Evolutionary conservation across 306 rosid genomes (phyloP).

Genomic region (Carpinus fangiana): DNA sequence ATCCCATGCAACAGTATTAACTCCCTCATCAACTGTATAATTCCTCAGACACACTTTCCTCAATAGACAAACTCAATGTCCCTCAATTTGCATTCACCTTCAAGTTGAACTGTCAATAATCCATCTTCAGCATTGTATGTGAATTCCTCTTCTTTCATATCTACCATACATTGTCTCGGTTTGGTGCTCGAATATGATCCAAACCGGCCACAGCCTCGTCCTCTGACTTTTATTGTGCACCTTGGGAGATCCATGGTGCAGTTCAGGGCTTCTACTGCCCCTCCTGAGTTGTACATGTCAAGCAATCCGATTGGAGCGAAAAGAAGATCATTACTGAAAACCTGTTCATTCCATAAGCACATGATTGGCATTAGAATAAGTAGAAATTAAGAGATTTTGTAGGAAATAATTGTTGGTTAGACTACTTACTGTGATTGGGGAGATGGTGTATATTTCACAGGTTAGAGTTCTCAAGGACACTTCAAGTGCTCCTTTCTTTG

Average conservation of each 20-base stretch:
- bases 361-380: conserved; percentile 8
- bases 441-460: conserved; percentile 62
- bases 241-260: conserved; percentile 31
- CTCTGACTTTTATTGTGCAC: conserved; percentile 39
- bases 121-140: conserved; percentile 48
- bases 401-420: not conserved
- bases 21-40: not conserved
- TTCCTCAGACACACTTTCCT: not conserved
- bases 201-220: conserved; percentile 56
- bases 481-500: conserved; percentile 42
- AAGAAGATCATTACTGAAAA: conserved; percentile 32
- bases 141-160: conserved; percentile 52
- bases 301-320: conserved; percentile 69
- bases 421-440: conserved; percentile 54
- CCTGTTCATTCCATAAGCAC: conserved; percentile 35
- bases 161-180: conserved; percentile 55
- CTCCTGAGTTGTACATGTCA: conserved; percentile 82
- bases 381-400: not conserved
- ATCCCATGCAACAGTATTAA: not conserved
- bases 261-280: conserved; percentile 58
- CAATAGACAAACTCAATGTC: conserved; percentile 51
- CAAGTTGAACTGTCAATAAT: conserved; percentile 44
- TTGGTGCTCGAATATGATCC: conserved; percentile 61
- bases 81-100: conserved; percentile 39
- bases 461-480: conserved; percentile 51